Percentiles rank a stretch among this genome's conserved stretches.
Evolutionary conservation across 2,329 filamentous ascomycete genomes (phyloP).

Genomic region (Pochonia chlamydosporia): DNA sequence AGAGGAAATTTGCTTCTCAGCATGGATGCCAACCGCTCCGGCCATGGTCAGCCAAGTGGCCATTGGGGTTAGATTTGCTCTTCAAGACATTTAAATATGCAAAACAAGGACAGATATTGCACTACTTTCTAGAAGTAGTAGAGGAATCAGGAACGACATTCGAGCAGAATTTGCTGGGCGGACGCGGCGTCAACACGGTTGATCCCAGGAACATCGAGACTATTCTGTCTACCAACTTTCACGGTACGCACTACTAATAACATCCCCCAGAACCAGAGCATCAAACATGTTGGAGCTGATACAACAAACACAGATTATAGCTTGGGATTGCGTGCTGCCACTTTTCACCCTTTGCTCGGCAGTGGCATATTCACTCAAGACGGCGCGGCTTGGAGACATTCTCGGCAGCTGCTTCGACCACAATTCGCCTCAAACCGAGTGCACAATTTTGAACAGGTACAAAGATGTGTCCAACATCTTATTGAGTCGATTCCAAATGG

Average conservation of each 20-base stretch:
- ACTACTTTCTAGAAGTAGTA: conserved; percentile 4
- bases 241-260: conserved; percentile 9
- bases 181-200: conserved; percentile 9
- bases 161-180: conserved; percentile 7
- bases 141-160: conserved; percentile 9
- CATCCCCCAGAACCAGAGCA: not conserved
- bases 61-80: conserved; percentile 4
- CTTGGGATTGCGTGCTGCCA: conserved; percentile 3
- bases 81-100: conserved; percentile 1
- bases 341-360: conserved; percentile 9
- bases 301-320: not conserved
- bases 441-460: conserved; percentile 15
- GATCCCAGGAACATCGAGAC: conserved; percentile 46
- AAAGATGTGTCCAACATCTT: conserved; percentile 14
- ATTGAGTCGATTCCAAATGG: not conserved
- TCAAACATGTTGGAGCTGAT: not conserved
- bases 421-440: conserved; percentile 15
- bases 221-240: conserved; percentile 42
- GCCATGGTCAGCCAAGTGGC: conserved; percentile 5
- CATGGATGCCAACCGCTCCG: conserved; percentile 6
- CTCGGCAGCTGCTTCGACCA: conserved; percentile 24
- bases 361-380: conserved; percentile 21
- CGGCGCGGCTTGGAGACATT: conserved; percentile 33
- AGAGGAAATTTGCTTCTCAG: conserved; percentile 1
- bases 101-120: conserved; percentile 2